Percentiles rank a stretch among this genome's conserved stretches.
Evolutionary conservation across 805 yeast species (phyloP).

Genomic region (Teunomyces kruisii): DNA sequence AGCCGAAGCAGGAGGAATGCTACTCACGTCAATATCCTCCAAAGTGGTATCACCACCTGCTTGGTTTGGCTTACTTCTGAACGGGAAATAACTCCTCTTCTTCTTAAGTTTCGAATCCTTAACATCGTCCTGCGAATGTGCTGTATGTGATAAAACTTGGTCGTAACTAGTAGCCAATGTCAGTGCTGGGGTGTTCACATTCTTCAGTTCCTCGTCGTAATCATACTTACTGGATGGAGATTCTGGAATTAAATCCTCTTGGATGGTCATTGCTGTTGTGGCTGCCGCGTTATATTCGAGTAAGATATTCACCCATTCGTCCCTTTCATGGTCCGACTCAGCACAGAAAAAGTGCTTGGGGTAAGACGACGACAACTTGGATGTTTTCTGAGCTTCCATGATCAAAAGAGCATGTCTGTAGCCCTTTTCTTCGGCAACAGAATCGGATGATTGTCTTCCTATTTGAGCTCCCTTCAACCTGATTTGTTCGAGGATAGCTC

Average conservation of each 20-base stretch:
- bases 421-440: constrained; percentile 46
- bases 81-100: constrained; percentile 62
- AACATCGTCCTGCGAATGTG: constrained; percentile 6
- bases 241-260: constrained; percentile 1
- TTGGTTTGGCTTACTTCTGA: constrained; percentile 32
- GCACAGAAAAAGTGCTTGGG: constrained; percentile 72
- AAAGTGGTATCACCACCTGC: background rate
- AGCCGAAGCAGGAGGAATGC: constrained; percentile 18
- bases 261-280: background rate
- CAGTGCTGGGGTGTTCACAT: background rate
- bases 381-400: constrained; percentile 43
- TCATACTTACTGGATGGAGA: constrained; percentile 11
- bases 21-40: background rate
- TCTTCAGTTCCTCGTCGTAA: constrained; percentile 14
- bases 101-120: constrained; percentile 47
- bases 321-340: constrained; percentile 75
- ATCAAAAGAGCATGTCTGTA: constrained; percentile 62
- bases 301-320: constrained; percentile 59
- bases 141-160: constrained; percentile 7
- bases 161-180: constrained; percentile 3
- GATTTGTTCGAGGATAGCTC: constrained; percentile 53
- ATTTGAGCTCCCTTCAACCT: constrained; percentile 52
- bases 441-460: constrained; percentile 48
- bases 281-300: constrained; percentile 28
- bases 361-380: constrained; percentile 29